Evolutionary conservation across 2,329 filamentous ascomycete species (phyloP), one percentile per base, ranked within the genome.

Genomic region (Didymellaceae sp.): DNA sequence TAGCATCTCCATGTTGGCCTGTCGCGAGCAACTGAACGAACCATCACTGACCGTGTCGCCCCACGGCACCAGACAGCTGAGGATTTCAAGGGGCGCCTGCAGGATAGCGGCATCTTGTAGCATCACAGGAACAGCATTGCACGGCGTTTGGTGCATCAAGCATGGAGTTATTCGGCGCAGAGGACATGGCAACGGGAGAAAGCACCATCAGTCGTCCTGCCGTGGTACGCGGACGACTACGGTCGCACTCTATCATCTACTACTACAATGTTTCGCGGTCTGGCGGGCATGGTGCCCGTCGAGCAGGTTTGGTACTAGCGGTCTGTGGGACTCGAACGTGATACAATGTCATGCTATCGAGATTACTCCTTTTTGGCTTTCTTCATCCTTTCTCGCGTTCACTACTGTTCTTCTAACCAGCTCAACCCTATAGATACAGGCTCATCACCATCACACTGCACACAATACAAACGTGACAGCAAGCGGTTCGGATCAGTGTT

Each of bases 331-430:
- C 68, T 72, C 69, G 69, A 72, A 70, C 69, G 67, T 71, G 69
- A 72, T 37, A 54, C 46, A 55, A 69, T 65, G 61, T 72, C 69
- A 71, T 72, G 69, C 50, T 45, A 70, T 72, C 68, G 69, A 68
- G 69, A 63, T 64, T 59, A 55, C 54, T 59, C 58, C 62, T 58
- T 66, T 58, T 66, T 63, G 62, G 58, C 52, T 57, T 60, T 44
- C 45, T 45, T 40, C 53, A 17, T 47, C 39, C 11, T n/a, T 45
- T 56, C 18, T 44, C 37, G 50, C 56, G 32, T 39, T 55, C 35
- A 9, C 17, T 33, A 48, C 10, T 28, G 26, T 28, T 28, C 26
- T 48, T 56, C 55, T 61, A 62, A 66, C 59, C 30, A 52, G 28
- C 48, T 47, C 44, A 52, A 45, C 34, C 34, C 18, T 57, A 34